A percentile compares a stretch with the other conserved stretches of the same genome.
phyloP scores from a whole-genome alignment of 768 basidiomycete species.

The Hygrophoropsis aurantiaca region DNA sequence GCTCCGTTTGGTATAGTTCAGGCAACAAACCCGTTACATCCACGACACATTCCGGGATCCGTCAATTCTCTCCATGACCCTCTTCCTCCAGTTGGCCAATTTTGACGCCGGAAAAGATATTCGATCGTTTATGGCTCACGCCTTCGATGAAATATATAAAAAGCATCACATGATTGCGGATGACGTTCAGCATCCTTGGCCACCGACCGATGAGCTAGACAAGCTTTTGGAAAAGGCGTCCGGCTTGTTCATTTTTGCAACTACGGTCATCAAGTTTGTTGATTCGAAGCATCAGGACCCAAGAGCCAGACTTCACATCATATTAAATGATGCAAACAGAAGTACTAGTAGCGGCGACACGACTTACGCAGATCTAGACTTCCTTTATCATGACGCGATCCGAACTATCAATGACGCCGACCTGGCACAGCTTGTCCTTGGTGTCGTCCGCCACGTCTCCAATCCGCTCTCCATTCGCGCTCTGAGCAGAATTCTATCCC shows the following conservation, averaged over 20 bases:
- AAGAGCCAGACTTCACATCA: conserved; percentile 9
- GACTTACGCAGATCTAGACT: conserved; percentile 14
- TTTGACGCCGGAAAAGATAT: conserved; percentile 22
- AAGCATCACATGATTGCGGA: conserved; percentile 13
- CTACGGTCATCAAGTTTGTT: conserved; percentile 26
- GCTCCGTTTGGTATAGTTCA: no score
- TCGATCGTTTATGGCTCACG: conserved; percentile 15
- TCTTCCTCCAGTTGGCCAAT: conserved; percentile 14
- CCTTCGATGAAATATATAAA: conserved; percentile 14
- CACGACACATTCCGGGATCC: conserved; percentile 17
- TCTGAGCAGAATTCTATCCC: conserved; percentile 7
- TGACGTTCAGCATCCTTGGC: conserved; percentile 26
- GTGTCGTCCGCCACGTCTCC: conserved; percentile 15
- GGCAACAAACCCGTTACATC: no score
- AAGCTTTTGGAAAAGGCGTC: conserved; percentile 14
- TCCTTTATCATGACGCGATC: conserved; percentile 14
- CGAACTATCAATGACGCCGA: conserved; percentile 13
- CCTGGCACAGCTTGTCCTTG: conserved; percentile 13
- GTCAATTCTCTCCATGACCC: conserved; percentile 7
- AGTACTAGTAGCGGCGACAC: conserved; percentile 1
- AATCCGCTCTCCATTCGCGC: conserved; percentile 11
- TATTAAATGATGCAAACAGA: conserved; percentile 11
- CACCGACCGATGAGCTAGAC: conserved; percentile 17
- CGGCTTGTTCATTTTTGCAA: conserved; percentile 26
- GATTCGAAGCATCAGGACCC: conserved; percentile 17